phyloP scores from a whole-genome alignment of 441 rosid genomes.

The Adansonia gregorii region DNA sequence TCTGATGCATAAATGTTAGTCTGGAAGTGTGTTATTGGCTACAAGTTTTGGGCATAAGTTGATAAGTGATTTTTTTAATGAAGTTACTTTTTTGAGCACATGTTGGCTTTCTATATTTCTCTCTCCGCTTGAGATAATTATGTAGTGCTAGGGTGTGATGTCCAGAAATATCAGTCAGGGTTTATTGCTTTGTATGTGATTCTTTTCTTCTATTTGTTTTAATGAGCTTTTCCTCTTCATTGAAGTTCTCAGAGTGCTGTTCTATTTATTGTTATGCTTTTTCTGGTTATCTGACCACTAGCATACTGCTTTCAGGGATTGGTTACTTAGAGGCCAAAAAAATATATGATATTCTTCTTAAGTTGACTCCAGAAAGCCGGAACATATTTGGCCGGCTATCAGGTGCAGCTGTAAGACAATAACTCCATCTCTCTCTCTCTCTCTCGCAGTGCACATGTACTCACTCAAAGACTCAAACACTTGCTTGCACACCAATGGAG shows the following conservation, averaged over 20 bases:
- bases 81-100: neutral
- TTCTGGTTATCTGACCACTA: slow-evolving; percentile 29
- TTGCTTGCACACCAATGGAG: slow-evolving; percentile 9
- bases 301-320: slow-evolving; percentile 52
- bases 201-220: neutral
- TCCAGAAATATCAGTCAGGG: neutral
- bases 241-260: slow-evolving; percentile 8
- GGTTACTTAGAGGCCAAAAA: slow-evolving; percentile 85
- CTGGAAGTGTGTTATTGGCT: neutral
- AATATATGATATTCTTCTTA: slow-evolving; percentile 74
- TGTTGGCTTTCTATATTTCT: neutral
- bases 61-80: neutral
- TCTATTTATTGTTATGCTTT: neutral
- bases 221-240: neutral
- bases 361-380: slow-evolving; percentile 79
- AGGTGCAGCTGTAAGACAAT: slow-evolving; percentile 82
- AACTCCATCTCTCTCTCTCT: slow-evolving; percentile 25
- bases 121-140: neutral
- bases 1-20: neutral
- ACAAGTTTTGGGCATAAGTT: neutral
- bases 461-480: neutral
- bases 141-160: neutral
- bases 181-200: neutral
- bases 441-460: neutral
- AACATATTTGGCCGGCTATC: slow-evolving; percentile 93